Evolutionary conservation across 345 rosid genomes (phyloP), one percentile per base, ranked within the genome.

Genomic region (Trapa bicornis): DNA sequence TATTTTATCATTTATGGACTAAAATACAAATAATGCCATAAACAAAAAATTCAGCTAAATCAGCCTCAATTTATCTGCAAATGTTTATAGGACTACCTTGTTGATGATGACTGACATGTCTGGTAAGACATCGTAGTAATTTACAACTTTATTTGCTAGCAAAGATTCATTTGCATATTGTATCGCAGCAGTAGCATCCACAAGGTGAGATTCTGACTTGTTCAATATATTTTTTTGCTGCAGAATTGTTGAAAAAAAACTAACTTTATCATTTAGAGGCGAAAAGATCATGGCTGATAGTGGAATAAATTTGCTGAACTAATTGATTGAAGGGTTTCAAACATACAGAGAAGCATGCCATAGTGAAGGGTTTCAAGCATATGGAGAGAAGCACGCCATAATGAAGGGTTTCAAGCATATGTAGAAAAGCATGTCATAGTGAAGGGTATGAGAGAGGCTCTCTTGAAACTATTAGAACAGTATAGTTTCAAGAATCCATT

Each of bases 141-240:
- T 85, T 38, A 52, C 67, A 74, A 70, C 78, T 67, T 37, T 39
- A 69, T 47, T 64, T 45, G 73, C 64, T 65, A 77, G 64, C 50
- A 72, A 68, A 58, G 73, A 65, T 52, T 63, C 61, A 76, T 74
- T 70, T 11, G 76, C 77, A 56, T 82, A 71, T 73, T 80, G 79
- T 54, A 87, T 62, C 2, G 74, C 71, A 47, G 14, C 43, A 65
- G 80, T 48, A 50, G 82, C 84, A 68, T 82, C 89, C 64, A 75
- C 80, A 66, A 86, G 67, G 57, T 79, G 84, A 61, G 60, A 35
- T 54, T 89, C 77, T 5, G 87, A 80, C 68, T 85, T 90, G n/a
- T 67, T 70, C n/a, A 87, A 68, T 53, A 87, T 72, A 22, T 71
- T 71, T 70, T 79, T 78, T 76, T 8, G 84, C 96, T 89, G 85